Conservation (phyloP, 768 basidiomycete genomes). For the Lactarius psammicola region DNA sequence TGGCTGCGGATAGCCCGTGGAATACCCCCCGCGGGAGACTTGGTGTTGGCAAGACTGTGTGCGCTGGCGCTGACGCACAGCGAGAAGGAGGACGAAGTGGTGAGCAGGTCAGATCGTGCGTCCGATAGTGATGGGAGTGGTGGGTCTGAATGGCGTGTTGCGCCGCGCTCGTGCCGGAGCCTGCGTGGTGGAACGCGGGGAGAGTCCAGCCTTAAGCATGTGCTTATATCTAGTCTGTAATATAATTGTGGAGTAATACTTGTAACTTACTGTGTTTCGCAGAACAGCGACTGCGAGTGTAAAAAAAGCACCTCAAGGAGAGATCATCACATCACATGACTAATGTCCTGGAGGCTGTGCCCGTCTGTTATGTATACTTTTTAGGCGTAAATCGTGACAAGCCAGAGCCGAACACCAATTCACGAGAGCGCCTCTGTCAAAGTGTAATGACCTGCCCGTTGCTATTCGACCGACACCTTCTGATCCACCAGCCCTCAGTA, state of each 20-base stretch:
- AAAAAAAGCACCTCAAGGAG: too few species aligned
- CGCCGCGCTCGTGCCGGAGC: not conserved
- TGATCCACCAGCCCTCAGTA: too few species aligned
- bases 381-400: too few species aligned
- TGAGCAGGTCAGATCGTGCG: not conserved
- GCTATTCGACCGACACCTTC: not conserved
- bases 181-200: not conserved
- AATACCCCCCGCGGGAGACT: slow-evolving; percentile 15
- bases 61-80: not conserved
- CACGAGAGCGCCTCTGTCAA: too few species aligned
- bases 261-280: too few species aligned
- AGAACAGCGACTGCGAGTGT: too few species aligned
- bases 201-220: slow-evolving; percentile 19
- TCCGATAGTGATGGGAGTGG: not conserved
- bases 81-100: not conserved
- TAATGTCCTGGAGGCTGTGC: not conserved
- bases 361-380: not conserved
- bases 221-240: slow-evolving; percentile 15
- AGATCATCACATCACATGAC: not conserved
- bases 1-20: slow-evolving; percentile 21
- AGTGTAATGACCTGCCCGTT: not conserved
- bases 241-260: not conserved
- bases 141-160: not conserved
- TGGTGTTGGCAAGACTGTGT: slow-evolving; percentile 7
- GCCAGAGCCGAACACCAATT: too few species aligned